Evolutionary conservation across 257 asterid species (phyloP), one percentile per base, ranked within the genome.

Genomic region (Nicotiana tomentosiformis): DNA sequence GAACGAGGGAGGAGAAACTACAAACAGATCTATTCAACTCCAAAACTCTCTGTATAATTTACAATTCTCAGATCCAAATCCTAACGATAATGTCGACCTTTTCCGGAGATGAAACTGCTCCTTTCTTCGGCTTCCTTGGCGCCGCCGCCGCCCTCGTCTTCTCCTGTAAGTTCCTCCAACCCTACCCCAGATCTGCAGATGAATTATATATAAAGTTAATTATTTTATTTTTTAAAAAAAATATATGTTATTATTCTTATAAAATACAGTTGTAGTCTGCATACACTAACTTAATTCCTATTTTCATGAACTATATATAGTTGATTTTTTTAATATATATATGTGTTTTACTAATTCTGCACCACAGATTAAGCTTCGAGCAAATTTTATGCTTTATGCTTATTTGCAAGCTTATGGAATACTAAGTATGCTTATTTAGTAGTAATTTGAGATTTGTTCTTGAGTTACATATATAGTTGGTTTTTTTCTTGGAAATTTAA

Each of bases 51-150:
- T 62, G 64, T 62, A 11, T 18, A 7, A 29, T 5, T n/a, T 10
- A 43, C 16, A 15, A 26, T 65, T 66, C 51, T 67, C 83, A 83
- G 81, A 78, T 83, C 77, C 69, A 64, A 51, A 78, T 66, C 80
- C 30, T 4, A 78, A 15, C 37, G 9, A 60, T 6, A 60, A 64
- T 76, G 88, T 87, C 94, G 72, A 76, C 88, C 78, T 91, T 91
- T 88, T 84, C 90, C 87, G 94, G 94, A 84, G 94, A 91, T 90
- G 94, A 91, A 88, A 90, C 94, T 85, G 94, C 94, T 82, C 94
- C 94, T 5, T 90, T 91, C 83, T 91, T 91, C 86, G 94, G 94
- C 82, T 91, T 91, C 84, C 94, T 91, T 82, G 94, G 94, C 83
- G 94, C 94, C 77, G 93, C 94, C 14, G 90, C 95, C 14, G 93